Evolutionary conservation across 2,329 filamentous ascomycete genomes (phyloP).

Genomic region (Penicillium sp.): DNA sequence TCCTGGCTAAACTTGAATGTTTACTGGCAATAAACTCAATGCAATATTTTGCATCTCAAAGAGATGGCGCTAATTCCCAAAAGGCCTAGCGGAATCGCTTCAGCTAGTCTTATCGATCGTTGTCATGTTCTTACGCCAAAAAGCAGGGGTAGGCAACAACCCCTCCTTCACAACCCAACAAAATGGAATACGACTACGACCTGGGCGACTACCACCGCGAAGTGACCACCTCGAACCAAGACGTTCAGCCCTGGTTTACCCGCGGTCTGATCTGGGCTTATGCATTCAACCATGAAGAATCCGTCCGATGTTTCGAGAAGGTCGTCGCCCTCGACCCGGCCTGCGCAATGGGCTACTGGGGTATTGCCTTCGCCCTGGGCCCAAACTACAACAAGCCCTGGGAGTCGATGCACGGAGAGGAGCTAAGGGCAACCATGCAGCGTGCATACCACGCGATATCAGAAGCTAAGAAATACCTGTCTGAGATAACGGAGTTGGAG

Average conservation of each 20-base stretch:
- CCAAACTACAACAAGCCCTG: slow-evolving; percentile 80
- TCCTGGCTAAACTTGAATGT: not conserved
- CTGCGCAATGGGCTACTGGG: slow-evolving; percentile 43
- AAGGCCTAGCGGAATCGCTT: not conserved
- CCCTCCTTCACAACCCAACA: slow-evolving; percentile 3
- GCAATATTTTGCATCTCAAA: no score
- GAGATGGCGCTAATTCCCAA: not conserved
- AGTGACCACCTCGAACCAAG: slow-evolving; percentile 28
- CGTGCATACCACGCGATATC: slow-evolving; percentile 49
- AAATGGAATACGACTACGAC: slow-evolving; percentile 36
- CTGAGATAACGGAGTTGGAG: slow-evolving; percentile 54
- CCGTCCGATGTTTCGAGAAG: slow-evolving; percentile 35
- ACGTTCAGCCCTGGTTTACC: slow-evolving; percentile 42
- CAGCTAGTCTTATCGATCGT: not conserved
- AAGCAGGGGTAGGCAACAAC: not conserved
- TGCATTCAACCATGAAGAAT: slow-evolving; percentile 43
- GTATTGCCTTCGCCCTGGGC: slow-evolving; percentile 63
- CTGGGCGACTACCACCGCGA: slow-evolving; percentile 39
- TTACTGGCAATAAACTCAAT: not conserved
- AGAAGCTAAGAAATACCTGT: slow-evolving; percentile 46
- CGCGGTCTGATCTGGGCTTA: slow-evolving; percentile 42
- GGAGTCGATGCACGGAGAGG: slow-evolving; percentile 66
- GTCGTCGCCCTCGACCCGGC: slow-evolving; percentile 31
- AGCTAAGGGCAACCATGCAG: slow-evolving; percentile 45
- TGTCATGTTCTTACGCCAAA: not conserved